Base-by-base conservation (phyloP, 257 asterid genomes). In the Plantago ovata region DNA sequence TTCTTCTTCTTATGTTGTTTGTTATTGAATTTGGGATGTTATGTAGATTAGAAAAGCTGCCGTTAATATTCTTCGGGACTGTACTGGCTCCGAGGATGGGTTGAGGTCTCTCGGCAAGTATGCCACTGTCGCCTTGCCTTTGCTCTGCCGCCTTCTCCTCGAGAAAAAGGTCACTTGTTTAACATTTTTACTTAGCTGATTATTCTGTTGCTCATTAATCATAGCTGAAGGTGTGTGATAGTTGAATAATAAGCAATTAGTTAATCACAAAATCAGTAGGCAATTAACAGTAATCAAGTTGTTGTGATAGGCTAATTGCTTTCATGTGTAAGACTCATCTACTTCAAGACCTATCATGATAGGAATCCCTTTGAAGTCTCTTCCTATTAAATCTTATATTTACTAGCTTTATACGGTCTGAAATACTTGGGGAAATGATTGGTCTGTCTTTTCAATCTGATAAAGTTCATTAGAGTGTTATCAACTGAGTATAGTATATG, bases 51-150 rank as follows among this genome's bases (percentile, higher is more conserved):
- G 71, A 75, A 89, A 84, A 44, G 83, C 81, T 21, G 97, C 97
- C 3, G 96, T 86, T 18, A 73, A 64, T 62, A 93, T 93, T 22
- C 79, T 89, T 71, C 87, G 98, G 53, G 96, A 93, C 74, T 93
- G 76, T 60, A 93, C 96, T 44, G 98, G 98, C 33, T 84, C 95
- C 12, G 99, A 89, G 54, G 97, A 89, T 68, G 97, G 95, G 49
- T 67, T 93, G 55, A 66, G 64, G 70, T 84, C 95, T 61, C 85
- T 93, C 23, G 92, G 73, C 36, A 82, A 72, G 53, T 81, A 89
- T 71, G 69, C 74, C 11, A 11, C 42, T 21, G 71, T 76, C 49
- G 89, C 76, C 43, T 36, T 86, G 67, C 86, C 95, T 44, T 70
- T 91, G 18, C 70, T 93, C 51, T 72, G 81, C 58, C 75, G 61